These are phyloP conservation scores for Metarhizium sp. DNA, from an alignment of 2,329 filamentous ascomycete species.

Conservation along the genomic window DNA sequence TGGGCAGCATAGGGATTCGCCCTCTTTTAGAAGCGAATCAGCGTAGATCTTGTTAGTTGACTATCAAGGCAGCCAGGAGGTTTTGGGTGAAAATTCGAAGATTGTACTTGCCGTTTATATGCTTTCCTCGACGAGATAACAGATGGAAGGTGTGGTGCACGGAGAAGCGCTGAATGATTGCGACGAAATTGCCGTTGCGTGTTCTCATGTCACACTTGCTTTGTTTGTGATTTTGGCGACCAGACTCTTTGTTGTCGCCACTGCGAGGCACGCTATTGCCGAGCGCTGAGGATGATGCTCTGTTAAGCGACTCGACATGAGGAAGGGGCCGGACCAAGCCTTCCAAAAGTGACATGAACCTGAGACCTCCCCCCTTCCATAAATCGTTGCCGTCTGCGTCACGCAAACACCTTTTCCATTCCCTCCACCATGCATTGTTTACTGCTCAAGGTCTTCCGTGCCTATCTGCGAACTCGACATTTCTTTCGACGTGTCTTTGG, in stretches of 20 bases:
- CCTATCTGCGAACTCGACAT: background rate
- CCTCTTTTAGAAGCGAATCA: slow-evolving; percentile 11
- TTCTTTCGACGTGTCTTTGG: background rate
- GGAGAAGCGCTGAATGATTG: background rate
- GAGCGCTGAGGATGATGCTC: too few relatives aligned
- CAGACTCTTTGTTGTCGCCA: background rate
- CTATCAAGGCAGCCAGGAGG: background rate
- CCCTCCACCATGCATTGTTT: background rate
- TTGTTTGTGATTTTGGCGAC: background rate
- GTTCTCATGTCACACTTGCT: background rate
- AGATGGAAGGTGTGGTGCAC: too few relatives aligned
- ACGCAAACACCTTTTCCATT: background rate
- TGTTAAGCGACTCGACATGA: too few relatives aligned
- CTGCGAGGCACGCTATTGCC: background rate
- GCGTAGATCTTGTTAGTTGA: slow-evolving; percentile 10
- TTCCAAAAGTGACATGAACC: too few relatives aligned
- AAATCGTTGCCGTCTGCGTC: too few relatives aligned
- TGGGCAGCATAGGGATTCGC: slow-evolving; percentile 10
- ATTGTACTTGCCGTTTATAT: too few relatives aligned
- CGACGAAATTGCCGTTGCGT: background rate
- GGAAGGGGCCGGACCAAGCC: background rate
- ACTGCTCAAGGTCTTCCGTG: background rate
- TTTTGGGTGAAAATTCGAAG: background rate
- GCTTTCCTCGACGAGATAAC: too few relatives aligned
- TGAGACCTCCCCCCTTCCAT: too few relatives aligned